Conservation (phyloP, 306 rosid genomes). For the Alnus glutinosa region DNA sequence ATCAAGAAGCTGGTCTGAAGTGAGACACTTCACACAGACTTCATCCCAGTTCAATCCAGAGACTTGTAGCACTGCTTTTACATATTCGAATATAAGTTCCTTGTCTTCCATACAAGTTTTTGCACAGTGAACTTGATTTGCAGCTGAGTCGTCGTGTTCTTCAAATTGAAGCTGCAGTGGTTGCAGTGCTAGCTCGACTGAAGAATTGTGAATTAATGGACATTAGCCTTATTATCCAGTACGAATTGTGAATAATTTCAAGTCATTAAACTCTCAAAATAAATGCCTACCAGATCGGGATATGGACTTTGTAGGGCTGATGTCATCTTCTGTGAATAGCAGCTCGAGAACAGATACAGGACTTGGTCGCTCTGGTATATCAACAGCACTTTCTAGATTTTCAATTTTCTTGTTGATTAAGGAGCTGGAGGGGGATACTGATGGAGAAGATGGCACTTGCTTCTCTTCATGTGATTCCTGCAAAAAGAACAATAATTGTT, state of each 20-base stretch:
- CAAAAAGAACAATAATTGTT: constrained; percentile 15
- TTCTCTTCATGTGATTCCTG: constrained; percentile 58
- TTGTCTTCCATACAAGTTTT: constrained; percentile 52
- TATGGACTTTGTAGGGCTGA: constrained; percentile 42
- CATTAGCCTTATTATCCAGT: constrained; percentile 17
- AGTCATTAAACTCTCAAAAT: constrained; percentile 8
- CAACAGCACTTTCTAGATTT: constrained; percentile 44
- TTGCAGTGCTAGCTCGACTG: constrained; percentile 51
- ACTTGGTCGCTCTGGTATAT: constrained; percentile 72
- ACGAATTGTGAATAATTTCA: not conserved
- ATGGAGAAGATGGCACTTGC: constrained; percentile 45
- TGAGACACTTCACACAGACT: constrained; percentile 57
- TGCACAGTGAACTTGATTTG: constrained; percentile 38
- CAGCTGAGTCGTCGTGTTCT: constrained; percentile 47
- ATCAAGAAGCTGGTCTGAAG: constrained; percentile 72
- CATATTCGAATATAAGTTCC: constrained; percentile 54
- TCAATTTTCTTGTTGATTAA: constrained; percentile 39
- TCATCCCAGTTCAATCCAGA: constrained; percentile 65
- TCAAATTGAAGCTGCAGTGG: constrained; percentile 70
- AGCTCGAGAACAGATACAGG: constrained; percentile 87
- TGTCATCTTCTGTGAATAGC: constrained; percentile 61
- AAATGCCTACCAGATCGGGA: constrained; percentile 48
- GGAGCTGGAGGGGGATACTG: constrained; percentile 49
- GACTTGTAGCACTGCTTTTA: constrained; percentile 60
- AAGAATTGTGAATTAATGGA: constrained; percentile 37